Evolutionary conservation across 305 asterid species (phyloP), one percentile per base, ranked within the genome.

Genomic region (Rubia peregrina): DNA sequence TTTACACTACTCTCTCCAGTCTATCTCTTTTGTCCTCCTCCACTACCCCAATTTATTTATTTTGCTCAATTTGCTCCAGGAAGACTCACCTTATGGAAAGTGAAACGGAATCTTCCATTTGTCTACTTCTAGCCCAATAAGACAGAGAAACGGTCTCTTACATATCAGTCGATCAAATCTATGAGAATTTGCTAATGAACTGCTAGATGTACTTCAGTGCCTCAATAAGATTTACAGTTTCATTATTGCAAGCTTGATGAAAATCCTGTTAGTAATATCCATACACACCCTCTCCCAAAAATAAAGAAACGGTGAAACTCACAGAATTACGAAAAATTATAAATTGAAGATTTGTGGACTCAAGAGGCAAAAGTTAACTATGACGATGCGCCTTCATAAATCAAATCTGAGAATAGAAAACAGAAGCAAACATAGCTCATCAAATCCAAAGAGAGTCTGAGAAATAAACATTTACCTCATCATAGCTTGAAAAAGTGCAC

Each of bases 401-500:
- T 49, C 3, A 17, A 38, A 9, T 40, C 12, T 3, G 44, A 40
- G 51, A 30, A 64, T 49, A 64, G 16, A 64, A 63, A 9, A 38
- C 19, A 9, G 46, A 40, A 38, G 36, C 33, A 65, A 33, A 65
- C 41, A 64, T 64, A 16, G 4, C 41, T 10, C 4, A 24, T 60
- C 41, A 60, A 26, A 60, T 26, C 41, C 24, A 65, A 42, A 40
- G 40, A 3, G 13, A 19, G 38, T 42, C 55, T 13, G 21, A 55
- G 14, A 11, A 62, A 4, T 16, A 30, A 16, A 44, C 2, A 24
- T 53, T 72, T 83, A 90, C 98, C 98, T 90, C 98, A 40, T 90
- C 95, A 69, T 79, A 81, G 83, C 88, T 87, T 69, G 92, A 77
- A 75, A 89, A 89, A 53, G 92, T 87, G 86, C 95, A 87, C 76